Base-by-base conservation (phyloP, 108 stramenopile species). In the Discostella stelligeroides region DNA sequence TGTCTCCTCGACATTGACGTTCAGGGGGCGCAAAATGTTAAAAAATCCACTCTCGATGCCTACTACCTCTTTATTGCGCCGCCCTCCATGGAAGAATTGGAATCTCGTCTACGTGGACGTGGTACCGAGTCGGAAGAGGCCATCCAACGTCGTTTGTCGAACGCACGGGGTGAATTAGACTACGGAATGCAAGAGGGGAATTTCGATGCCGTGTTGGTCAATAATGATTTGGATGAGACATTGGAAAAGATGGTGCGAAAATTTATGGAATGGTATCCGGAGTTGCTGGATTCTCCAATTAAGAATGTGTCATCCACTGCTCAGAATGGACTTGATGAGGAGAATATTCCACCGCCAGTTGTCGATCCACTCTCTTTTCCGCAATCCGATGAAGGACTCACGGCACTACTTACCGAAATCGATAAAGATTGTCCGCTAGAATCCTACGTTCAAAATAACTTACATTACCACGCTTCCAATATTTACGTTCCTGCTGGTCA, bases 1-100 rank as follows among this genome's bases (percentile, higher is more conserved):
- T 98, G 97, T 68, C 78, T 99, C 50, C 79, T 99, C 24, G 97
- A 98, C 75, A 97, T 98, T 74, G 98, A 99, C 63, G 75, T 87
- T 38, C 90, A 91, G 62, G 94, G 94, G 0, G 88, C 86, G 7
- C 79, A 79, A 49, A 80, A 76, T 48, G 89, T 96, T 23, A 92
- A 92, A 30, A 50, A 71, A 30, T 63, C 74, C 39, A 42, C 46
- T 15, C 57, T 88, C 10, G 65, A 75, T 58, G 70, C 83, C 0
- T 43, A 76, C 14, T 91, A 82, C 57, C 60, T 94, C 21, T 99
- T 97, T 72, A 89, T 99, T 58, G 80, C 89, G 15, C 95, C 98
- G 7, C 98, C 98, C 0, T 92, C 91, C 15, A 77, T 97, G 82
- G 97, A 92, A 37, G 84, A 63, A 30, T 76, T 99, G 42, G 97